Conservation (phyloP, 2,329 filamentous ascomycete genomes). For the Exophiala mesophila region DNA sequence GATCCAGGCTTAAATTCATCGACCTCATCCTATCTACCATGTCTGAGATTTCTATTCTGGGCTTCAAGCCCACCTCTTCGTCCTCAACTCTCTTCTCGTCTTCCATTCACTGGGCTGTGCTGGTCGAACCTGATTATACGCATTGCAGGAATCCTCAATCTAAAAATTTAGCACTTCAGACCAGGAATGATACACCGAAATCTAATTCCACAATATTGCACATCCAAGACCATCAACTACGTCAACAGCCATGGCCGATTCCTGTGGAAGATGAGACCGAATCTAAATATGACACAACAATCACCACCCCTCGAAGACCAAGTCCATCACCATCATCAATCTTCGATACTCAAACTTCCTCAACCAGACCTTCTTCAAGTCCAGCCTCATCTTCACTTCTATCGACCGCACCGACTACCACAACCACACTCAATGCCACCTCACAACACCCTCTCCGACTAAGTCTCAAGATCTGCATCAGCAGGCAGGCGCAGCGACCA, state of each 20-base stretch:
- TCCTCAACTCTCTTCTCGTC: neutral
- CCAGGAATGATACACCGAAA: neutral
- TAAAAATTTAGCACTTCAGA: slow-evolving; percentile 9
- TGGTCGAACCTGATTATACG: slow-evolving; percentile 8
- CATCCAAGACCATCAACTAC: slow-evolving; percentile 22
- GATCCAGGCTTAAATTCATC: too few relatives aligned
- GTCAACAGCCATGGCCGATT: slow-evolving; percentile 17
- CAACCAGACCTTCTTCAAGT: too few relatives aligned
- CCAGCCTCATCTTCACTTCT: too few relatives aligned
- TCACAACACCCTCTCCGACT: slow-evolving; percentile 5
- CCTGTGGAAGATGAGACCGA: neutral
- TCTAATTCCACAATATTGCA: slow-evolving; percentile 12
- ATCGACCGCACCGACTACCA: too few relatives aligned
- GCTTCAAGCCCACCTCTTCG: slow-evolving; percentile 8
- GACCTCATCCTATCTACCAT: slow-evolving; percentile 4
- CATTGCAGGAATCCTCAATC: neutral
- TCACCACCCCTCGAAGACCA: neutral
- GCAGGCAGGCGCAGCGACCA: slow-evolving; percentile 3
- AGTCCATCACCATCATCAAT: slow-evolving; percentile 2
- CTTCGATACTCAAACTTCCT: too few relatives aligned
- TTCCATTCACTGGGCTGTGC: slow-evolving; percentile 17
- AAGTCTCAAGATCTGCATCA: slow-evolving; percentile 11
- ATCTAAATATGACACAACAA: neutral
- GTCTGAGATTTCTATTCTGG: slow-evolving; percentile 19
- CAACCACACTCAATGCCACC: neutral